phyloP scores from a whole-genome alignment of 495 filamentous ascomycete species.

The Aspergillus panamensis region DNA sequence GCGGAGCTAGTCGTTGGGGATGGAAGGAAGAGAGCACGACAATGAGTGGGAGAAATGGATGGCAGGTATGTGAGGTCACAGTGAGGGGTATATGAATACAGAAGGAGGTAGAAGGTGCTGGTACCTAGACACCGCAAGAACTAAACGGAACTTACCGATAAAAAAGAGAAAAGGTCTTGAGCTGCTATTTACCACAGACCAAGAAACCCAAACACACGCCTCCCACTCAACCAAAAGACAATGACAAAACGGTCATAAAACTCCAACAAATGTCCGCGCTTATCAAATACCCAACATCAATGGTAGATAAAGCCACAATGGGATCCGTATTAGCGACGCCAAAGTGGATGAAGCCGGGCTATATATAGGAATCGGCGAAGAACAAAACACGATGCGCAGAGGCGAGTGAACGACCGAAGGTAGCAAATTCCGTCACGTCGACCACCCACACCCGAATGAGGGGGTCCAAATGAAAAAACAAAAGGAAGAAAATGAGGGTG shows the following conservation, averaged over 20 bases:
- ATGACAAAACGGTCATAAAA: conserved; percentile 12
- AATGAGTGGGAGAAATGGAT: neutral
- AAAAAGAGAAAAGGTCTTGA: neutral
- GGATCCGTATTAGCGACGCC: neutral
- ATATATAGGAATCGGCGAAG: conserved; percentile 9
- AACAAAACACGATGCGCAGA: conserved; percentile 15
- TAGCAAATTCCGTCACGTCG: conserved; percentile 6
- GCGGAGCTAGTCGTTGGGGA: neutral
- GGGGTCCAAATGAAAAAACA: neutral
- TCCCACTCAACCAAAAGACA: conserved; percentile 9
- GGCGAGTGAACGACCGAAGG: conserved; percentile 3
- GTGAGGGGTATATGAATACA: neutral
- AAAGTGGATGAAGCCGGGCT: neutral
- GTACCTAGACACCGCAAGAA: neutral
- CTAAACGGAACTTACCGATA: conserved; percentile 4
- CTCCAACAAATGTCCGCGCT: neutral
- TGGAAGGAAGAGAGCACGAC: neutral
- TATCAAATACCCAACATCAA: conserved; percentile 1
- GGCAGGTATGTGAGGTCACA: neutral
- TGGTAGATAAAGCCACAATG: neutral
- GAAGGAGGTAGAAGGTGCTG: conserved; percentile 6
- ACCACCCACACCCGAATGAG: neutral
- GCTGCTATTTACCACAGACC: conserved; percentile 2
- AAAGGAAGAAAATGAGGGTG: neutral
- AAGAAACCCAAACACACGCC: conserved; percentile 7